Evolutionary conservation across 139 green algal genomes (phyloP).

Genomic region (Chlorella sp.): DNA sequence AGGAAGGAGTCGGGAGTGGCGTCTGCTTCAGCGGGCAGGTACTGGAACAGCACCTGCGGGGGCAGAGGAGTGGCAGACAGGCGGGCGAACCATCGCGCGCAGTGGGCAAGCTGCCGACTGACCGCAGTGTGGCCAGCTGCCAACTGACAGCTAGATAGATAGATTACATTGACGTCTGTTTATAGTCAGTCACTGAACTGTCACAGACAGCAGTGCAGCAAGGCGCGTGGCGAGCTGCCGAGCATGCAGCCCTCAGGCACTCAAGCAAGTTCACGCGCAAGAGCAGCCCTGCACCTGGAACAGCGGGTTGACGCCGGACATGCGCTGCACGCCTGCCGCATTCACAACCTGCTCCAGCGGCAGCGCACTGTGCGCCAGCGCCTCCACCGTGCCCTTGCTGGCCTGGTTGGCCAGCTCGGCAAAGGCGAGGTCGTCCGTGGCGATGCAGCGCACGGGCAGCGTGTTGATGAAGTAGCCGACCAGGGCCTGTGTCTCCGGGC

Average conservation of each 20-base stretch:
- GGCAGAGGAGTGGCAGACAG: too few species aligned
- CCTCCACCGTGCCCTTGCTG: background rate
- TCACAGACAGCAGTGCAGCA: background rate
- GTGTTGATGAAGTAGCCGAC: too few species aligned
- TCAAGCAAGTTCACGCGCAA: background rate
- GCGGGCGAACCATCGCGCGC: too few species aligned
- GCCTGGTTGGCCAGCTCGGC: background rate
- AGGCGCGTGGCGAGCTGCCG: too few species aligned
- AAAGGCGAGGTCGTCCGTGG: background rate
- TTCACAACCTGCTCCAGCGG: background rate
- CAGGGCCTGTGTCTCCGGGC: too few species aligned
- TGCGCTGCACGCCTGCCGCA: background rate
- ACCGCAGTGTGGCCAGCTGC: background rate
- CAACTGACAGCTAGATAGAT: background rate
- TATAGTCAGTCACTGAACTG: too few species aligned
- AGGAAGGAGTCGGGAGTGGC: background rate
- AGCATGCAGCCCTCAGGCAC: too few species aligned
- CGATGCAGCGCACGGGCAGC: background rate
- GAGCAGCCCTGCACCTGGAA: background rate
- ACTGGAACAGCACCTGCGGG: background rate
- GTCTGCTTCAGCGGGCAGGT: background rate
- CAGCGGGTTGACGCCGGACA: background rate
- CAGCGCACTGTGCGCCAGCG: background rate
- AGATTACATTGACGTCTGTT: too few species aligned
- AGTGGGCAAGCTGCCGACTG: too few species aligned